Evolutionary conservation across 2,329 filamentous ascomycete genomes (phyloP).

Genomic region (Penicillium italicum): DNA sequence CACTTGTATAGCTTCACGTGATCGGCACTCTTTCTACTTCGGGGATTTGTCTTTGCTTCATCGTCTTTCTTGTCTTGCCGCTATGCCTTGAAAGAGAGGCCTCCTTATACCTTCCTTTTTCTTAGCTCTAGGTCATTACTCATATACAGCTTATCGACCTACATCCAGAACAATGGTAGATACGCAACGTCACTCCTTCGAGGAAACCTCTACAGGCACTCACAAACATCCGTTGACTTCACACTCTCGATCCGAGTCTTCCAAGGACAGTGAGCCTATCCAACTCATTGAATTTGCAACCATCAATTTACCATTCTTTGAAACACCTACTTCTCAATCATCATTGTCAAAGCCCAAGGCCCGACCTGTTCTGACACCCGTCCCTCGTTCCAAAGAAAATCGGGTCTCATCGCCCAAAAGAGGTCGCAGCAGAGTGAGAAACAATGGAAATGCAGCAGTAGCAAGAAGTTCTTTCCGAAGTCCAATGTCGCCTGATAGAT

Average conservation of each 20-base stretch:
- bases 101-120: constrained; percentile 19
- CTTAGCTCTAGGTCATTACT: background rate
- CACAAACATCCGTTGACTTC: constrained; percentile 11
- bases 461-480: constrained; percentile 14
- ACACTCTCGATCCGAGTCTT: constrained; percentile 12
- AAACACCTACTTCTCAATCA: constrained; percentile 13
- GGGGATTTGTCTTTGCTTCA: background rate
- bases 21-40: constrained; percentile 8
- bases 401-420: constrained; percentile 9
- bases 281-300: constrained; percentile 16
- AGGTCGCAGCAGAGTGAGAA: constrained; percentile 18
- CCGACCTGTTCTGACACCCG: background rate
- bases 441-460: constrained; percentile 8
- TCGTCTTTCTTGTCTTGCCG: background rate
- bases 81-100: constrained; percentile 3
- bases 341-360: constrained; percentile 4
- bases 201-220: constrained; percentile 19
- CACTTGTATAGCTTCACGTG: constrained; percentile 9
- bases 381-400: constrained; percentile 14
- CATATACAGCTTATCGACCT: constrained; percentile 4
- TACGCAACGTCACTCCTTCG: constrained; percentile 26
- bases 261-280: constrained; percentile 1
- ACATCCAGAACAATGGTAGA: constrained; percentile 21
- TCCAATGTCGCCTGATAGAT: constrained; percentile 53
- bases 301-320: constrained; percentile 16